Evolutionary conservation across 179 eudicot genomes (phyloP), one percentile per base, ranked within the genome.

Genomic region (Silene noctiflora): DNA sequence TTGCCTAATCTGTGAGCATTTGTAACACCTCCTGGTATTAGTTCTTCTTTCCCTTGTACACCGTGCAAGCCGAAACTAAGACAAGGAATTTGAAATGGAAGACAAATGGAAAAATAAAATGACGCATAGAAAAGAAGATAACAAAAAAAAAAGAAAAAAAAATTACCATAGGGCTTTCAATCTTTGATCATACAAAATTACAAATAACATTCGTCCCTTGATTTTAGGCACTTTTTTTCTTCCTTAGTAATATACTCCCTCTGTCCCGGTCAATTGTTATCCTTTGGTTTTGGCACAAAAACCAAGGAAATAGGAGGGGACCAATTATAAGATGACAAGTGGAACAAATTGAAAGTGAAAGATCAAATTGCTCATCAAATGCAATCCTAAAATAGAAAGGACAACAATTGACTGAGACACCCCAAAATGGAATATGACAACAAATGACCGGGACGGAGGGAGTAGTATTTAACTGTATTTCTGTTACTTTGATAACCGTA

Each of bases 1-100:
- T 87, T 91, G 95, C 94, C 91, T 88, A 92, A 88, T 87, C 94
- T 90, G 98, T 90, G 97, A 94, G 97, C 98, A 89, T 88, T 92
- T 89, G 85, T 90, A 88, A 88, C 92, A 51, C 92, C 87, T 88
- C 88, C 92, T 86, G 94, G 91, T 87, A 86, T 91, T 86, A 78
- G 86, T 86, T 89, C 84, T 83, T 88, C 88, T 86, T 87, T 73
- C 59, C 79, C 78, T 76, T 71, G 71, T 72, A 48, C 71, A 82
- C 77, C 74, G 66, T 63, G 20, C 76, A 69, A 85, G 61, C 67
- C 73, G 44, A 77, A 51, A 72, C 56, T 51, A 72, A 79, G 76
- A 69, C 72, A 51, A 27, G 44, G 42, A n/a, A 42, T 16, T 29
- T 71, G 39, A 69, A 13, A 69, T 21, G 22, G 72, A 21, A 69